phyloP scores from a whole-genome alignment of 1,139 yeast genomes.

The Lodderomyces beijingensis region DNA sequence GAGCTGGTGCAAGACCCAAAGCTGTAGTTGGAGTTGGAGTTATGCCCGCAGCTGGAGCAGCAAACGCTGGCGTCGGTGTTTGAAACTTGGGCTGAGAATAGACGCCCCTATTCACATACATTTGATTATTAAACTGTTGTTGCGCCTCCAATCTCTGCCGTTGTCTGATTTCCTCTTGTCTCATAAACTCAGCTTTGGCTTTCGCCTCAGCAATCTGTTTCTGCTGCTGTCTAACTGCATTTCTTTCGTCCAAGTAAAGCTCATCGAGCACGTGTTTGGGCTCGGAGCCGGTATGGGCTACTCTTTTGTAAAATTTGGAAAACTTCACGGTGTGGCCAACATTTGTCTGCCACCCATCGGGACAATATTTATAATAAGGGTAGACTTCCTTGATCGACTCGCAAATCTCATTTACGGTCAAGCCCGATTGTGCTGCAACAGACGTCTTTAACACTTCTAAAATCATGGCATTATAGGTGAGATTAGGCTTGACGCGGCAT shows the following conservation, averaged over 20 bases:
- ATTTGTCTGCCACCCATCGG: slow-evolving; percentile 96
- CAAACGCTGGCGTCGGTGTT: neutral
- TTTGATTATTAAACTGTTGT: slow-evolving; percentile 23
- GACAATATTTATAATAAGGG: slow-evolving; percentile 89
- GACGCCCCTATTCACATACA: slow-evolving; percentile 3
- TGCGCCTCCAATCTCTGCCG: slow-evolving; percentile 32
- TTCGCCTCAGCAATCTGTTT: slow-evolving; percentile 57
- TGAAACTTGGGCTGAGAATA: slow-evolving; percentile 1
- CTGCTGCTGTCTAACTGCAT: slow-evolving; percentile 66
- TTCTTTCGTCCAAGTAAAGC: slow-evolving; percentile 75
- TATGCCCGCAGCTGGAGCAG: slow-evolving; percentile 12
- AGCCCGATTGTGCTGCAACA: slow-evolving; percentile 52
- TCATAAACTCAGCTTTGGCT: slow-evolving; percentile 53
- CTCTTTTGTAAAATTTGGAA: slow-evolving; percentile 77
- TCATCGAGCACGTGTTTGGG: slow-evolving; percentile 94
- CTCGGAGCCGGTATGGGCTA: slow-evolving; percentile 60
- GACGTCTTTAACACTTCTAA: slow-evolving; percentile 70
- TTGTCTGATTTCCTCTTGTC: slow-evolving; percentile 48
- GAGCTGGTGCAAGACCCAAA: neutral
- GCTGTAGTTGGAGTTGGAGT: slow-evolving; percentile 13
- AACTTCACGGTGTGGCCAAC: slow-evolving; percentile 84
- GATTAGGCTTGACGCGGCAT: slow-evolving; percentile 76
- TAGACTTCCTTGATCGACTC: slow-evolving; percentile 81
- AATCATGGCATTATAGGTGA: slow-evolving; percentile 74
- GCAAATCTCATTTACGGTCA: slow-evolving; percentile 81